A percentile compares a stretch with the other conserved stretches of the same genome.
These are phyloP conservation scores for Candida gigantensis DNA, from an alignment of 1,139 yeast species.

Conservation along the genomic window DNA sequence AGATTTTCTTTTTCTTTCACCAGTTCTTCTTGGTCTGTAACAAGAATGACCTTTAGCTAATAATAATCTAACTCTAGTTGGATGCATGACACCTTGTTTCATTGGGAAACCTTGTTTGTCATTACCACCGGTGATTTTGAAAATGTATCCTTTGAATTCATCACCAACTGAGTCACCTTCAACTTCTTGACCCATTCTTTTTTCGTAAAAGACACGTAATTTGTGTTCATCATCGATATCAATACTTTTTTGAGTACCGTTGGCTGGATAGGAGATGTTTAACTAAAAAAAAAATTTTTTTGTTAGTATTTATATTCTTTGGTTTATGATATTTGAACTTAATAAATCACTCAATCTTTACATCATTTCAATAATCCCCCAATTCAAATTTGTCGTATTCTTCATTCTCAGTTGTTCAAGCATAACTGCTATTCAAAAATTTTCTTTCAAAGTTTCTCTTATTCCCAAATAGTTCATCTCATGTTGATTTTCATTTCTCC, in stretches of 20 bases:
- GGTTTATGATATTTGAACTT: not conserved
- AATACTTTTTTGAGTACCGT: slow-evolving; percentile 98
- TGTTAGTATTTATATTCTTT: not conserved
- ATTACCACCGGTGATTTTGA: slow-evolving; percentile 99
- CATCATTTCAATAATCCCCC: too few relatives aligned
- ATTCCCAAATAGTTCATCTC: too few relatives aligned
- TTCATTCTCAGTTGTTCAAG: too few relatives aligned
- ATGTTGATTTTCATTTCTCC: too few relatives aligned
- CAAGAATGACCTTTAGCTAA: slow-evolving; percentile 94
- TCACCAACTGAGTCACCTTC: slow-evolving; percentile 98
- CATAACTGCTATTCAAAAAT: too few relatives aligned
- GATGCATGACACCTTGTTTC: slow-evolving; percentile 99
- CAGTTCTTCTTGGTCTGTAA: slow-evolving; percentile 99
- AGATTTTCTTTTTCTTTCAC: slow-evolving; percentile 99
- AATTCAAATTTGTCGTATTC: too few relatives aligned
- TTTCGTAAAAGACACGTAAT: slow-evolving; percentile 97
- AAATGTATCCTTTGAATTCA: slow-evolving; percentile 98
- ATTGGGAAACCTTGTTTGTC: slow-evolving; percentile 99
- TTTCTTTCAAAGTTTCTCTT: too few relatives aligned
- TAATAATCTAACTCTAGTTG: slow-evolving; percentile 98
- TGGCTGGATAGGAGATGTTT: slow-evolving; percentile 99
- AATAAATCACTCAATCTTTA: too few relatives aligned
- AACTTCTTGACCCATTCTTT: slow-evolving; percentile 99
- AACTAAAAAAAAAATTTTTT: slow-evolving; percentile 51
- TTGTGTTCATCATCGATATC: slow-evolving; percentile 99